These are phyloP conservation scores for Vitis cinerea DNA, from an alignment of 164 flowering plant genomes.

Conservation along the genomic window DNA sequence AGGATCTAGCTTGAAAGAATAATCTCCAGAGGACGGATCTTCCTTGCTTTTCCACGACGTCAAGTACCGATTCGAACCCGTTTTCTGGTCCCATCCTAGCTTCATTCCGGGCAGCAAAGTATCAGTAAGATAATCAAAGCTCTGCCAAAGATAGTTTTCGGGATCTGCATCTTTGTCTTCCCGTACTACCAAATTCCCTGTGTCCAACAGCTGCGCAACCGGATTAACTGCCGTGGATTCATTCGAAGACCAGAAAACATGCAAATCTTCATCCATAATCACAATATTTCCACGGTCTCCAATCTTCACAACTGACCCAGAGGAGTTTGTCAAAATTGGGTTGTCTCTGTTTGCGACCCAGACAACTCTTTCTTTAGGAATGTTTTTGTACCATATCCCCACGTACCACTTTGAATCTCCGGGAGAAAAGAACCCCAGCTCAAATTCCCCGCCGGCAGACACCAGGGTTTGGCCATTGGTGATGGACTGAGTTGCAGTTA, in stretches of 20 bases:
- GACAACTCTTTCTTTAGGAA: conserved; percentile 24
- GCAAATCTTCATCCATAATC: conserved; percentile 12
- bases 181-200: conserved; percentile 43
- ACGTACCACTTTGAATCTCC: conserved; percentile 29
- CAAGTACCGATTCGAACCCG: conserved; percentile 17
- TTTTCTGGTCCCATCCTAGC: conserved; percentile 31
- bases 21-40: conserved; percentile 52
- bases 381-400: conserved; percentile 44
- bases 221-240: conserved; percentile 14
- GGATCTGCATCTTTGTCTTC: conserved; percentile 19
- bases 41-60: conserved; percentile 34
- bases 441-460: conserved; percentile 30
- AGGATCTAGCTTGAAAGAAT: conserved; percentile 23
- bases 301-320: conserved; percentile 27
- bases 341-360: conserved; percentile 68
- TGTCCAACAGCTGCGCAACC: conserved; percentile 30
- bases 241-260: conserved; percentile 37
- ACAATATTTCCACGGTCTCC: conserved; percentile 26
- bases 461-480: conserved; percentile 22
- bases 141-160: conserved; percentile 28
- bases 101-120: conserved; percentile 41
- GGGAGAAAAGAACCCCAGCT: conserved; percentile 40
- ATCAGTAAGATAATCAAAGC: conserved; percentile 39
- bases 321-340: conserved; percentile 34
- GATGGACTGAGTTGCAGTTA: conserved; percentile 20